Conservation (phyloP, 1,284 basidiomycete genomes). For the Boletus calvinii region DNA sequence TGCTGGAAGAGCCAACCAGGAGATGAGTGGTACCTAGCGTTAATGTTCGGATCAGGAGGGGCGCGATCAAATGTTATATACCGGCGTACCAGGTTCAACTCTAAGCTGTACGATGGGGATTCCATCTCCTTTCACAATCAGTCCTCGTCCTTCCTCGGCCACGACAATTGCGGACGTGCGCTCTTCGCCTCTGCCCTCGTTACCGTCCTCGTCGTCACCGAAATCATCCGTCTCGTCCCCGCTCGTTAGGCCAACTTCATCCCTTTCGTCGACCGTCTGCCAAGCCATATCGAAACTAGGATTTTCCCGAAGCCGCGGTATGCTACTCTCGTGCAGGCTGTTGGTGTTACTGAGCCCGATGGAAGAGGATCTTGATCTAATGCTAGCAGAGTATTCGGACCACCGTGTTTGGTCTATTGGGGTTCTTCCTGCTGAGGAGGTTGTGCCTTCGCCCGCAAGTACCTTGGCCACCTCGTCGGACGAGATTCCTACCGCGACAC, state of each 20-base stretch:
- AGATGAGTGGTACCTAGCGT: constrained; percentile 83
- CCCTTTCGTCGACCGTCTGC: constrained; percentile 70
- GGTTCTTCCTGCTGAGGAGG: constrained; percentile 41
- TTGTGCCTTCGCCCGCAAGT: constrained; percentile 49
- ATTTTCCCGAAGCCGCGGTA: constrained; percentile 54
- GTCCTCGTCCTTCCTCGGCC: constrained; percentile 77
- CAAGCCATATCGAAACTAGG: constrained; percentile 72
- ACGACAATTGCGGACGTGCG: constrained; percentile 73
- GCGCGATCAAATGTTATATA: not conserved
- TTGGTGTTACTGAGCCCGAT: constrained; percentile 48
- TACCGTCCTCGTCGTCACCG: constrained; percentile 51
- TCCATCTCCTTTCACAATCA: constrained; percentile 72
- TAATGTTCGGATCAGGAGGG: constrained; percentile 7
- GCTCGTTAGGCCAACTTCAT: constrained; percentile 63
- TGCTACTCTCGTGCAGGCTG: constrained; percentile 42
- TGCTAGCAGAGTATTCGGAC: constrained; percentile 64
- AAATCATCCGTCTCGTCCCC: constrained; percentile 76
- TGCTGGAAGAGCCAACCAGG: constrained; percentile 73
- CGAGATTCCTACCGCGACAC: constrained; percentile 54
- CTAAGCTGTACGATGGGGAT: constrained; percentile 59
- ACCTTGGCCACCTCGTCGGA: constrained; percentile 63
- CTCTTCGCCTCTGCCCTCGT: constrained; percentile 58
- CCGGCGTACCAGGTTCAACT: constrained; percentile 63
- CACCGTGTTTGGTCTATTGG: constrained; percentile 61
- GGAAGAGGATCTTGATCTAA: constrained; percentile 68